These are phyloP conservation scores for Tanacetum coccineum DNA, from an alignment of 129 eudicot genomes.

Conservation along the genomic window DNA sequence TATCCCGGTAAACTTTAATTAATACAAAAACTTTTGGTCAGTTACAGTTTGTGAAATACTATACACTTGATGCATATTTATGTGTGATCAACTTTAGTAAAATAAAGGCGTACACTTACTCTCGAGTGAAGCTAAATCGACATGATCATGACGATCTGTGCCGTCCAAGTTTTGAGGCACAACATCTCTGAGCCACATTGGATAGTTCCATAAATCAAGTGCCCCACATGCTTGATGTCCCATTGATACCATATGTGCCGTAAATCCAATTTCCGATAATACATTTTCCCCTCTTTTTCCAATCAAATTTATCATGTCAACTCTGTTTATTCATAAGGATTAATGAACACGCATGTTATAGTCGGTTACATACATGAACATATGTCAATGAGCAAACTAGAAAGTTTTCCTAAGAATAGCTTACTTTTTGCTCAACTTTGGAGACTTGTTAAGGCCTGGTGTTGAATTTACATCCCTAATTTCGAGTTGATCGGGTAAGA, in stretches of 20 bases:
- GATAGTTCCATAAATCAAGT: slow-evolving; percentile 54
- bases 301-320: slow-evolving; percentile 30
- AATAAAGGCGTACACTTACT: slow-evolving; percentile 24
- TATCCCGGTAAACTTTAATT: slow-evolving; percentile 50
- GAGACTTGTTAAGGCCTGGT: slow-evolving; percentile 51
- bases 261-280: slow-evolving; percentile 36
- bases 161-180: slow-evolving; percentile 40
- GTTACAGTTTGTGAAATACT: neutral
- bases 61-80: neutral
- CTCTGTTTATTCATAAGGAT: slow-evolving; percentile 18
- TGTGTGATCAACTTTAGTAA: neutral
- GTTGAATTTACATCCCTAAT: slow-evolving; percentile 32
- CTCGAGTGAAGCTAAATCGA: slow-evolving; percentile 50
- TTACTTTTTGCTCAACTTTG: slow-evolving; percentile 35
- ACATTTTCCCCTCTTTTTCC: slow-evolving; percentile 32
- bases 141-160: slow-evolving; percentile 31
- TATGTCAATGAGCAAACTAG: too few relatives aligned
- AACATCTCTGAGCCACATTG: slow-evolving; percentile 40
- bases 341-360: too few relatives aligned
- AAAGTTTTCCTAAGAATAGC: neutral
- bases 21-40: slow-evolving; percentile 2
- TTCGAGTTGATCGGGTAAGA: slow-evolving; percentile 45
- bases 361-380: too few relatives aligned
- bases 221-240: slow-evolving; percentile 61
- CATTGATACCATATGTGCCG: slow-evolving; percentile 49